These are phyloP conservation scores for Osmanthus fragrans DNA, from an alignment of 257 asterid genomes.

Conservation along the genomic window DNA sequence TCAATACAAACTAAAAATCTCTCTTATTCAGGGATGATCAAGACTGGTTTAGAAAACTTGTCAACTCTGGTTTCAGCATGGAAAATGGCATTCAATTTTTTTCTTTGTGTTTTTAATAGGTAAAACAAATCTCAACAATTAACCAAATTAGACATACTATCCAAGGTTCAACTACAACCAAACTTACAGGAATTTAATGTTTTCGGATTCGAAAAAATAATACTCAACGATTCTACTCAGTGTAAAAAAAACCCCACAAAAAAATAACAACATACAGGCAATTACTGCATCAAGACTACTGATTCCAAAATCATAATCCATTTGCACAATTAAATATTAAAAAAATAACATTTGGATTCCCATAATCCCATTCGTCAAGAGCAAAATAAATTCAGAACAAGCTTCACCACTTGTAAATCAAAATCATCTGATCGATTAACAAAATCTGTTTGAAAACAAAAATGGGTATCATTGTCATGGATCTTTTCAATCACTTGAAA, in stretches of 20 bases:
- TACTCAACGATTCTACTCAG: neutral
- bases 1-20: neutral
- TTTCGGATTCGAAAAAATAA: neutral
- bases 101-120: no score
- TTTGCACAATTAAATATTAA: neutral
- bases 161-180: neutral
- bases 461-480: no score
- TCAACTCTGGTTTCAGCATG: neutral
- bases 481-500: no score
- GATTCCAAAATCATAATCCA: neutral
- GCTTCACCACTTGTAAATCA: neutral
- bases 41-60: neutral
- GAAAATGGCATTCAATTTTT: neutral
- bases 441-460: neutral
- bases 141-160: no score
- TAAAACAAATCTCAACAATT: neutral
- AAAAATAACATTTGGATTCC: neutral
- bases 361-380: neutral
- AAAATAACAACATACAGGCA: neutral
- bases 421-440: neutral
- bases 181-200: no score
- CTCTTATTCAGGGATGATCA: neutral
- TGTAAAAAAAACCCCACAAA: neutral
- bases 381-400: neutral
- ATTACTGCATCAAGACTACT: neutral